Conservation (phyloP, 495 filamentous ascomycete species). For the Cudoniella acicularis region DNA sequence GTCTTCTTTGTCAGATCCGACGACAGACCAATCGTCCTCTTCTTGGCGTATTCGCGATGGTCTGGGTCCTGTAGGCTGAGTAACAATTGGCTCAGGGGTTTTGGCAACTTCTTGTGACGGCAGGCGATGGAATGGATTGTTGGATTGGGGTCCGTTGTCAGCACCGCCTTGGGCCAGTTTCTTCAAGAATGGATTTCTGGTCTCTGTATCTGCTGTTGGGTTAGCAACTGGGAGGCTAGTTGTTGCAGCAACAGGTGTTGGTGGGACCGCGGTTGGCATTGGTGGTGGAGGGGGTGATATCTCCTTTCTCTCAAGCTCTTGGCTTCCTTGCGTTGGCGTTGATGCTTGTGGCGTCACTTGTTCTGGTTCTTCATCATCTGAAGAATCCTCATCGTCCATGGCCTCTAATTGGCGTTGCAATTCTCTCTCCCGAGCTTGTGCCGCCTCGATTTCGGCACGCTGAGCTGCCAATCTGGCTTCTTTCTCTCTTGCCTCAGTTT, state of each 20-base stretch:
- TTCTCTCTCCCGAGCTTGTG: slow-evolving; percentile 82
- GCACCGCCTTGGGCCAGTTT: slow-evolving; percentile 49
- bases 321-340: slow-evolving; percentile 64
- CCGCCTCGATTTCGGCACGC: slow-evolving; percentile 87
- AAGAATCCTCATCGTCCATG: slow-evolving; percentile 66
- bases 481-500: slow-evolving; percentile 83
- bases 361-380: slow-evolving; percentile 82
- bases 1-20: slow-evolving; percentile 75
- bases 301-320: slow-evolving; percentile 50
- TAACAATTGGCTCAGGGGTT: slow-evolving; percentile 15
- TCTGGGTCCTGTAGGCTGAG: slow-evolving; percentile 33
- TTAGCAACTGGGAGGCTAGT: slow-evolving; percentile 16
- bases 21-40: slow-evolving; percentile 84
- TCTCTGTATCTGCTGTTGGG: slow-evolving; percentile 41
- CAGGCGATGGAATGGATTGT: slow-evolving; percentile 90
- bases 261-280: slow-evolving; percentile 36
- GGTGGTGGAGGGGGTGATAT: slow-evolving; percentile 42
- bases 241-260: slow-evolving; percentile 34
- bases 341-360: slow-evolving; percentile 78
- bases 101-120: slow-evolving; percentile 45
- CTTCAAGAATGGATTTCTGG: slow-evolving; percentile 72
- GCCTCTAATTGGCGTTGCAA: slow-evolving; percentile 82
- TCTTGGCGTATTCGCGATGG: slow-evolving; percentile 59
- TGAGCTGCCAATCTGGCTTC: slow-evolving; percentile 81
- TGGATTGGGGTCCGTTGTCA: slow-evolving; percentile 44